Conservation (phyloP, 305 asterid species). For the Fraxinus ornus region DNA sequence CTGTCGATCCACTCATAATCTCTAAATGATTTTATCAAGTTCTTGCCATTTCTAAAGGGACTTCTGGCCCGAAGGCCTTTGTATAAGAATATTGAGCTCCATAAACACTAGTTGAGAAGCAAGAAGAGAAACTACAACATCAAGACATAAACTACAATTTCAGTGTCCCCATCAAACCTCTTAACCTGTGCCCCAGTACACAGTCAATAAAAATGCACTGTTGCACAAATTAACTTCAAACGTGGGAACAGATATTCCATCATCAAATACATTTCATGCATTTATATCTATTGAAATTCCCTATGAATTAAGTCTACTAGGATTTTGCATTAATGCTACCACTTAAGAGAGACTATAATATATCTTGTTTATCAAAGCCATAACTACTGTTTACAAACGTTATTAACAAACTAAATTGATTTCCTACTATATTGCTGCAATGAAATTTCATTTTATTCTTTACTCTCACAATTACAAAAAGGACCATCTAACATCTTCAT, state of each 20-base stretch:
- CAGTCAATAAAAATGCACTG: neutral
- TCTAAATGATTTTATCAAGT: conserved; percentile 17
- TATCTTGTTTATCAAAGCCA: neutral
- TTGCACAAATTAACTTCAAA: neutral
- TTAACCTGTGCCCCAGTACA: neutral
- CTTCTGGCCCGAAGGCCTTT: conserved; percentile 20
- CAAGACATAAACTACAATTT: neutral
- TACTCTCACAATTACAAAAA: neutral
- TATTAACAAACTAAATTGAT: neutral
- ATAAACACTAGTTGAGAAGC: conserved; percentile 9
- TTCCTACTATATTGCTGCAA: neutral
- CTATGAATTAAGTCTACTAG: neutral
- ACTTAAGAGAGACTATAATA: neutral
- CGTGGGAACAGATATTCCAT: neutral
- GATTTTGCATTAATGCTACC: neutral
- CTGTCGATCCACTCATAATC: conserved; percentile 33
- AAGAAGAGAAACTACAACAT: neutral
- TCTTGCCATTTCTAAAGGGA: conserved; percentile 29
- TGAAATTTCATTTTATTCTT: neutral
- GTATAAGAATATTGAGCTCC: conserved; percentile 10
- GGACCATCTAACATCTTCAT: neutral
- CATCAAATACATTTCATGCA: neutral
- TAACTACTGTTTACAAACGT: neutral
- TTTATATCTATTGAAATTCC: neutral
- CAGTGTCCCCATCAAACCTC: neutral